phyloP scores from a whole-genome alignment of 192 early-diverging fungal genomes.

The Coemansia sp. region DNA sequence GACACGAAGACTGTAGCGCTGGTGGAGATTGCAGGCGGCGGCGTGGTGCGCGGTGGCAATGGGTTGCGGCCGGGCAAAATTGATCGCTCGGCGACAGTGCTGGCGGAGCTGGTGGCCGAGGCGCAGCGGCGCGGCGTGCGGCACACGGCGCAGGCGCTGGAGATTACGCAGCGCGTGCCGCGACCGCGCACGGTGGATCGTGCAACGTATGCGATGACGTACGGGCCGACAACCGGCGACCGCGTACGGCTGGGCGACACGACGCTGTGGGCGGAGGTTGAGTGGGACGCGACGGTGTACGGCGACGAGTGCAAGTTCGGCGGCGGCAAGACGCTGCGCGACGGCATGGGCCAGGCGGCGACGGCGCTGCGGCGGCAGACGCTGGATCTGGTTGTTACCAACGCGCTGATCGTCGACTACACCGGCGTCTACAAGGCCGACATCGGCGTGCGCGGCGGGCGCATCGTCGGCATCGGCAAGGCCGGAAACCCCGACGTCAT shows the following conservation, averaged over 20 bases:
- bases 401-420: conserved; percentile 89
- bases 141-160: conserved; percentile 61
- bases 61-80: conserved; percentile 74
- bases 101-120: conserved; percentile 9
- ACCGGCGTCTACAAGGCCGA: conserved; percentile 98
- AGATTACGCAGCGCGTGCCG: conserved; percentile 49
- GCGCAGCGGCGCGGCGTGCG: conserved; percentile 38
- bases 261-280: conserved; percentile 79
- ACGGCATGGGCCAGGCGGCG: conserved; percentile 92
- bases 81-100: conserved; percentile 35
- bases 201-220: conserved; percentile 83
- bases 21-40: conserved; percentile 80
- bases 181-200: conserved; percentile 71
- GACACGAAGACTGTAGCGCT: conserved; percentile 83
- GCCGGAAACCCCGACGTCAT: conserved; percentile 98
- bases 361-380: conserved; percentile 66
- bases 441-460: conserved; percentile 86
- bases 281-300: conserved; percentile 86
- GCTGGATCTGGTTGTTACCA: conserved; percentile 94
- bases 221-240: conserved; percentile 93
- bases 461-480: conserved; percentile 93
- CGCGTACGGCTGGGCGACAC: conserved; percentile 86
- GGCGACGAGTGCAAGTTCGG: conserved; percentile 98
- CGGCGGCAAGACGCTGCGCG: conserved; percentile 89
- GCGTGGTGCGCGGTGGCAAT: conserved; percentile 85